These are phyloP conservation scores for Candida freyschussii DNA, from an alignment of 1,139 yeast species.

Conservation along the genomic window DNA sequence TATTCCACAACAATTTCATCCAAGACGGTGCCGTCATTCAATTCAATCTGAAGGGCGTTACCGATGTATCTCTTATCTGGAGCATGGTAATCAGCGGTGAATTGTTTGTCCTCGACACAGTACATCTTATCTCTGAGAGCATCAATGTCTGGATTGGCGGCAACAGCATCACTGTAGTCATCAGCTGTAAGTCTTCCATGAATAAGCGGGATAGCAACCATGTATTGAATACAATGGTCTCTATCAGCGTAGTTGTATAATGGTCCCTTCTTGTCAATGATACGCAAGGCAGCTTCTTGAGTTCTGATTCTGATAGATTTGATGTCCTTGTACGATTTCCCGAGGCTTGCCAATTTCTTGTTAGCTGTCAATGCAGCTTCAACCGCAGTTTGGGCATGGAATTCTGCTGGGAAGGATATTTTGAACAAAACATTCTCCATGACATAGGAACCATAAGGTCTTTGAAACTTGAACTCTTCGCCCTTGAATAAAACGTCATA, in stretches of 20 bases:
- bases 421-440: constrained; percentile 59
- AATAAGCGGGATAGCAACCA: constrained; percentile 53
- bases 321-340: constrained; percentile 45
- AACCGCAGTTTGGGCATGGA: constrained; percentile 63
- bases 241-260: constrained; percentile 58
- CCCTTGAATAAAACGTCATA: constrained; percentile 55
- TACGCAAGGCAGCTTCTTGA: constrained; percentile 56
- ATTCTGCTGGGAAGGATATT: constrained; percentile 62
- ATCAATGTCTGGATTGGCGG: constrained; percentile 49
- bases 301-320: constrained; percentile 46
- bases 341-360: constrained; percentile 33
- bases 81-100: constrained; percentile 48
- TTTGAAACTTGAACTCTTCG: constrained; percentile 46
- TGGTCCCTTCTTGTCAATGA: constrained; percentile 55
- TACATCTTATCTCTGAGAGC: constrained; percentile 48
- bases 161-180: constrained; percentile 48
- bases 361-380: constrained; percentile 49
- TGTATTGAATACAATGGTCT: constrained; percentile 59
- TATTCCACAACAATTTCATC: constrained; percentile 51
- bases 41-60: constrained; percentile 45
- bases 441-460: constrained; percentile 50
- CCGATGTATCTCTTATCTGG: constrained; percentile 55
- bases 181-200: constrained; percentile 52
- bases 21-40: constrained; percentile 48
- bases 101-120: constrained; percentile 45